A percentile compares a stretch with the other conserved stretches of the same genome.
Conservation (phyloP, 345 rosid genomes). For the Litchi chinensis region DNA sequence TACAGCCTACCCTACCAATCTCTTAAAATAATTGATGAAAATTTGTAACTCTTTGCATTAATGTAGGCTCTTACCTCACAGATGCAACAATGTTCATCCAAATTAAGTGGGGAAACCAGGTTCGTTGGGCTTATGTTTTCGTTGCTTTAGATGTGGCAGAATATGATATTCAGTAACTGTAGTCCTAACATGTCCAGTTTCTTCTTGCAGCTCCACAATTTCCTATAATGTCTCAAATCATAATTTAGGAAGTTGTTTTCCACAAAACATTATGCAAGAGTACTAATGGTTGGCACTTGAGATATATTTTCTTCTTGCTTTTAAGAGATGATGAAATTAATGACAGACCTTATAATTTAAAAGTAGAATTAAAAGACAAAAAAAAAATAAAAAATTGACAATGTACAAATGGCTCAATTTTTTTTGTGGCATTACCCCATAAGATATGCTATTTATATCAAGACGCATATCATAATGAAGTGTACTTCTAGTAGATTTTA, state of each 20-base stretch:
- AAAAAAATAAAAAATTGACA: background rate
- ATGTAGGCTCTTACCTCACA: conserved; percentile 39
- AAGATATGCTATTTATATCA: conserved; percentile 36
- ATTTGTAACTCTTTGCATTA: no score
- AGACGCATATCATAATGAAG: conserved; percentile 23
- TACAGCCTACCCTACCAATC: no score
- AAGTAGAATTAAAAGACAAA: background rate
- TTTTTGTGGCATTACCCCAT: conserved; percentile 32
- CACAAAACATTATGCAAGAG: no score
- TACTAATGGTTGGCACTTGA: no score
- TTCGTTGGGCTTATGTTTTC: conserved; percentile 13
- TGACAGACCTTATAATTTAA: background rate
- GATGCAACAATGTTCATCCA: conserved; percentile 35
- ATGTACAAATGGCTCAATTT: background rate
- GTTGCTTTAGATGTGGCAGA: conserved; percentile 15
- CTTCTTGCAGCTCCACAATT: conserved; percentile 33
- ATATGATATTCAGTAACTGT: conserved; percentile 36
- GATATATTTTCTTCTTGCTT: background rate
- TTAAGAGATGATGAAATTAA: background rate
- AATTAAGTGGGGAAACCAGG: background rate
- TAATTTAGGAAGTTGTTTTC: background rate
- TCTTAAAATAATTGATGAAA: no score
- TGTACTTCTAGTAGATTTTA: no score
- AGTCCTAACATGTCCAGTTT: conserved; percentile 23
- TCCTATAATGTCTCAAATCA: conserved; percentile 23